Base-by-base conservation (phyloP, 1,284 basidiomycete species). In the Cryptococcus sp. region DNA sequence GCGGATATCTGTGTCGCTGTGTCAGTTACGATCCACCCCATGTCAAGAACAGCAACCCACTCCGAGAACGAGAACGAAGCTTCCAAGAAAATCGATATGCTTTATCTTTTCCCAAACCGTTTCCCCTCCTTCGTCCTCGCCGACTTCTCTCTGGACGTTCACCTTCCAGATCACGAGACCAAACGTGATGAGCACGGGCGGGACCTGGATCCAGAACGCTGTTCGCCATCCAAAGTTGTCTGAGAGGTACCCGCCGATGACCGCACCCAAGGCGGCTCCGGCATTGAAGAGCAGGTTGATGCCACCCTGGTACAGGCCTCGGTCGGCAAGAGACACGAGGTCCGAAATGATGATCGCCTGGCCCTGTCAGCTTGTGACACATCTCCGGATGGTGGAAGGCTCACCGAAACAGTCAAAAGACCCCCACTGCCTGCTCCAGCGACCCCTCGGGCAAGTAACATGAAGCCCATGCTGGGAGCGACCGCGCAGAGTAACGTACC, bases 301-400 rank as follows among this genome's bases (percentile, higher is more conserved):
- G 24, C 60, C 64, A 12, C 69, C 69, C 60, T 69, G 69, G 50
- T 71, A 71, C 5, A 71, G 52, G 0, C 69, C 70, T 16, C 70
- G 56, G 38, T 70, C 68, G 21, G 62, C 62, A 4, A 65, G 51
- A 1, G 68, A 70, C 6, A 71, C 70, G 13, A 71, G 63, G 45
- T 70, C 67, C 20, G 61, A 57, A 37, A 68, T 59, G 50, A 68
- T 66, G 40, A 68, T 68, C 13, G 66, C 64, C 64, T 65, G 16
- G 2, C 15, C 36, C 15, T 15, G 28, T 33, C 3, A 13, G 4
- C 20, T 12, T n/a, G 18, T 23, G n/a, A 24, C 23, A 38, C 23
- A 3, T 16, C n/a, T 6, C 8, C 16, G 13, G 4, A n/a, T 46
- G 18, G 11, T 6, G n/a, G 39, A n/a, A n/a, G 39, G 60, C 66